Evolutionary conservation across 1,284 basidiomycete species (phyloP).

Genomic region (Baeospora myosura): DNA sequence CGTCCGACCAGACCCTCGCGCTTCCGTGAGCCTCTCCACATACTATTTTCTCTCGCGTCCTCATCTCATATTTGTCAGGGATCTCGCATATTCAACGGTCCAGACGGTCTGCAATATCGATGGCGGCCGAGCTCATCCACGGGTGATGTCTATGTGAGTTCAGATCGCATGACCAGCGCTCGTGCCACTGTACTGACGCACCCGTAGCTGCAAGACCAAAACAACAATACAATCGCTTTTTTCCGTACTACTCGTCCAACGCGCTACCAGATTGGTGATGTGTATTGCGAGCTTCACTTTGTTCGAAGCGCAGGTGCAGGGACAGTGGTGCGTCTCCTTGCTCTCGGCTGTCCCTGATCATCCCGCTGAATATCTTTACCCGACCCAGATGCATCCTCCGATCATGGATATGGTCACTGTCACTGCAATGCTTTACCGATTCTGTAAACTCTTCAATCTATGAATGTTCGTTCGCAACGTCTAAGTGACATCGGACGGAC

Average conservation of each 20-base stretch:
- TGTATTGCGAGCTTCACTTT: conserved; percentile 76
- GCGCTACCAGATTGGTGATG: conserved; percentile 76
- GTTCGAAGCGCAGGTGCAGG: conserved; percentile 68
- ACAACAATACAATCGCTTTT: conserved; percentile 63
- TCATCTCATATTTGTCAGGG: conserved; percentile 33
- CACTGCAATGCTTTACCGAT: conserved; percentile 76
- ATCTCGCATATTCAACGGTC: conserved; percentile 64
- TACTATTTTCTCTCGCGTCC: conserved; percentile 13
- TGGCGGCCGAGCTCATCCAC: conserved; percentile 60
- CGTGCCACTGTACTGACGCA: neutral
- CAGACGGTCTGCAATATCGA: conserved; percentile 70
- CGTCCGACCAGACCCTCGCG: conserved; percentile 54
- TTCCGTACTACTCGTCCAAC: conserved; percentile 68
- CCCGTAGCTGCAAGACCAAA: conserved; percentile 61
- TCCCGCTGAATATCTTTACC: conserved; percentile 7
- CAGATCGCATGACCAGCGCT: conserved; percentile 13
- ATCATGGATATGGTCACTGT: conserved; percentile 82
- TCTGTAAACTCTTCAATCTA: conserved; percentile 61
- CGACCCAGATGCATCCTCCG: conserved; percentile 68
- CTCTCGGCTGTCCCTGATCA: conserved; percentile 17
- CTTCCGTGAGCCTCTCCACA: conserved; percentile 38
- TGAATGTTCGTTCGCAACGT: conserved; percentile 25
- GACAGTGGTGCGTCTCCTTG: conserved; percentile 56
- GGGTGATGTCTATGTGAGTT: conserved; percentile 57
- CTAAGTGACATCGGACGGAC: no score